Conservation (phyloP, 441 rosid species). For the Pelargonium hybrid region DNA sequence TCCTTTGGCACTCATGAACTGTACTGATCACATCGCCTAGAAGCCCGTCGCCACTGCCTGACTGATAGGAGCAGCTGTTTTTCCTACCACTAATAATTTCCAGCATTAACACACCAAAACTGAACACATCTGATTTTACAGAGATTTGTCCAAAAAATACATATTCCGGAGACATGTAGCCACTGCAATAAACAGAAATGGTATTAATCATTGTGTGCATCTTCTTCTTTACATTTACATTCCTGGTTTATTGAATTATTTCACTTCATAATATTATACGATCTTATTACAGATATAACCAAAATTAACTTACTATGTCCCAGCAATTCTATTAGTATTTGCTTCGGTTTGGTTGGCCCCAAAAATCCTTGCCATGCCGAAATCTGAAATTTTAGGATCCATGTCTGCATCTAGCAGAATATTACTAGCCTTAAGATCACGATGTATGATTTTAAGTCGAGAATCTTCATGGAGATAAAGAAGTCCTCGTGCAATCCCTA, state of each 20-base stretch:
- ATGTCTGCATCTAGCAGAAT: conserved; percentile 30
- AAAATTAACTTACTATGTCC: conserved; percentile 43
- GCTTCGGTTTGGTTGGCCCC: conserved; percentile 27
- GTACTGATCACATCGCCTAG: conserved; percentile 18
- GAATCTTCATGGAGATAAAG: conserved; percentile 45
- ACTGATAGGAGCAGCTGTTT: conserved; percentile 6
- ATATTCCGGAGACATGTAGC: conserved; percentile 29
- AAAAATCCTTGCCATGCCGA: conserved; percentile 42
- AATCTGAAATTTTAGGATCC: conserved; percentile 41
- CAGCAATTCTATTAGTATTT: conserved; percentile 30
- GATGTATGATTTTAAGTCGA: conserved; percentile 36
- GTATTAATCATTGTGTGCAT: no score
- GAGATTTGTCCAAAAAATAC: conserved; percentile 32
- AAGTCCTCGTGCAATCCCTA: conserved; percentile 34
- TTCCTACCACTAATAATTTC: conserved; percentile 23
- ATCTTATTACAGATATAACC: no score
- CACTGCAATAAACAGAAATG: conserved; percentile 10
- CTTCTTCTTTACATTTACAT: not conserved
- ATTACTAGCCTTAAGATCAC: conserved; percentile 44
- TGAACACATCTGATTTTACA: conserved; percentile 34
- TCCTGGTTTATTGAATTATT: not conserved
- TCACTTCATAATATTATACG: no score
- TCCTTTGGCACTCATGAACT: no score
- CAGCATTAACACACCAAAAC: conserved; percentile 31
- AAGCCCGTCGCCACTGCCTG: conserved; percentile 13